Evolutionary conservation across 306 rosid genomes (phyloP).

Genomic region (Quercus glauca): DNA sequence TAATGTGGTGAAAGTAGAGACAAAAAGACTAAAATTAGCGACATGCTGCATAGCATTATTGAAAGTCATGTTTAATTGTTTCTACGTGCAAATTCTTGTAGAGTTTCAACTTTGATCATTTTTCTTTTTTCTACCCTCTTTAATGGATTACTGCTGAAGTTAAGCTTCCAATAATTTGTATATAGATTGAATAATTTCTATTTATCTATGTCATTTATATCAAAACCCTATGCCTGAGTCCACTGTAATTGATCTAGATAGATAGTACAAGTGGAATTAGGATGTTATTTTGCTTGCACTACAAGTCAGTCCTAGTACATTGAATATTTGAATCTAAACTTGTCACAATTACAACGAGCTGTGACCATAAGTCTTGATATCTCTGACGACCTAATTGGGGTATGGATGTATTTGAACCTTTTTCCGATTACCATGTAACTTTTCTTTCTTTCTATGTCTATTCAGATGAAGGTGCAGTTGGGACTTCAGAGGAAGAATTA

Average conservation of each 20-base stretch:
- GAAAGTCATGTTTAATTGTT: background rate
- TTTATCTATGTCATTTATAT: no score
- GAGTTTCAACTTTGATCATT: background rate
- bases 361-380: no score
- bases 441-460: background rate
- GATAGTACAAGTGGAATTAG: no score
- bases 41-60: background rate
- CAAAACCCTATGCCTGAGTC: no score
- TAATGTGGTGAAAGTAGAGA: no score
- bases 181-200: background rate
- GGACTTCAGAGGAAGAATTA: slow-evolving; percentile 43
- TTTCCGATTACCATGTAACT: background rate
- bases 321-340: no score
- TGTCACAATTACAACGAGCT: no score
- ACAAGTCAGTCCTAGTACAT: no score
- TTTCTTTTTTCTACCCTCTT: background rate
- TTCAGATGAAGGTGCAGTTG: slow-evolving; percentile 33
- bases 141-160: background rate
- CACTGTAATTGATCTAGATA: no score
- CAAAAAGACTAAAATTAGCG: no score
- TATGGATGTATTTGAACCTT: background rate
- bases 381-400: background rate
- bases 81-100: background rate
- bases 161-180: background rate
- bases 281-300: no score